Base-by-base conservation (phyloP, 345 rosid species). In the Melastoma malabathricum region DNA sequence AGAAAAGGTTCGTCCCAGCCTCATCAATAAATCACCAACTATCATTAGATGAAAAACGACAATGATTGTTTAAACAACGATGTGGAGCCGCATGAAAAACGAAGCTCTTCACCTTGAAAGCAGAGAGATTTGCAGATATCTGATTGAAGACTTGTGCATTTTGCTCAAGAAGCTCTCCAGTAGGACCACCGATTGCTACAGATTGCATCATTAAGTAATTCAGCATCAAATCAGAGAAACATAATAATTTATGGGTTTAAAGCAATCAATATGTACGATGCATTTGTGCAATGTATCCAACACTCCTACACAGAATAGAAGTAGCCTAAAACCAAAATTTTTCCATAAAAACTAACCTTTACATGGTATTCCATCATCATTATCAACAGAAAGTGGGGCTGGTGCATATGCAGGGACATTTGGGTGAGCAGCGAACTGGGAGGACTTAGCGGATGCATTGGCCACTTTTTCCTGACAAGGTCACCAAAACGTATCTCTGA, bases 101-200 rank as follows among this genome's bases (percentile, higher is more conserved):
- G 6, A 34, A 27, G 48, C 50, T 25, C 29, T 65, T 76, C 57
- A 83, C 97, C 74, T 64, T 63, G 50, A 61, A 66, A 20, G 71
- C 41, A 51, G 72, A 57, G 47, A 80, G 55, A 72, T 89, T 88
- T 43, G 71, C 62, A 55, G 72, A 66, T 56, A 89, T 81, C 59
- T 72, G 79, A 47, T 27, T 52, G 15, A 85, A 61, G 46, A 64
- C 61, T 48, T 68, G 73, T 23, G 59, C 59, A 67, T 89, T 89
- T 64, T 79, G 74, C 69, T 76, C 64, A 44, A 81, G 78, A 72
- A 85, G 80, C 67, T 74, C 80, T 13, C 71, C 72, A 1, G 69
- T 57, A 27, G 58, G 47, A 49, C 85, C 89, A 18, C 70, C 79
- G 61, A 82, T 66, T 23, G 61, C 83, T 82, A 75, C 66, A 62